A percentile compares a stretch with the other conserved stretches of the same genome.
Conservation (phyloP, 208 protist species). For the Crithidia expoeki region DNA sequence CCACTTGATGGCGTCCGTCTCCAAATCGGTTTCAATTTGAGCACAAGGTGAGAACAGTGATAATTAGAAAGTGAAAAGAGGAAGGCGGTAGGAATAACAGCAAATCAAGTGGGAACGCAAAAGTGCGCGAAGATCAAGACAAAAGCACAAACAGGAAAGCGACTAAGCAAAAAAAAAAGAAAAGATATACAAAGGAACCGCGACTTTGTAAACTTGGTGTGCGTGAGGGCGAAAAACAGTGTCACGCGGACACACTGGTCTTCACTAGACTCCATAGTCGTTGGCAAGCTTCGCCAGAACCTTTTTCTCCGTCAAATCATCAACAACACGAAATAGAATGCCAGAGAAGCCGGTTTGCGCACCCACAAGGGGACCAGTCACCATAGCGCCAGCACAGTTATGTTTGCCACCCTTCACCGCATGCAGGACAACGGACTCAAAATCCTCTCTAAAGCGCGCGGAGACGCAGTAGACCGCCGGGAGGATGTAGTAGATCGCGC, state of each 20-base stretch:
- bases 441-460: conserved; percentile 38
- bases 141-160: conserved; percentile 5
- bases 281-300: conserved; percentile 37
- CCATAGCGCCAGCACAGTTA: conserved; percentile 44
- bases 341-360: conserved; percentile 41
- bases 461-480: conserved; percentile 44
- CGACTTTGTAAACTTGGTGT: too few relatives aligned
- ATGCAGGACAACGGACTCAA: conserved; percentile 41
- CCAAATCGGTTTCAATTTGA: too few relatives aligned
- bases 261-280: conserved; percentile 24
- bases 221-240: neutral
- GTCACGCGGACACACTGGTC: neutral
- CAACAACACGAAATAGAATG: conserved; percentile 36
- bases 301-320: conserved; percentile 39
- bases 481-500: conserved; percentile 42
- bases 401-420: conserved; percentile 45
- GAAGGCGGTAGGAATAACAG: neutral
- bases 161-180: too few relatives aligned
- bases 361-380: conserved; percentile 39
- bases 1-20: too few relatives aligned
- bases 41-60: neutral
- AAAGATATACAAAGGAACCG: too few relatives aligned
- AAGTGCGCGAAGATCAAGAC: neutral
- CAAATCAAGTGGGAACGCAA: too few relatives aligned
- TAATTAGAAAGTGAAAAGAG: neutral